Evolutionary conservation across 768 basidiomycete species (phyloP).

Genomic region (Strobilomyces confusus): DNA sequence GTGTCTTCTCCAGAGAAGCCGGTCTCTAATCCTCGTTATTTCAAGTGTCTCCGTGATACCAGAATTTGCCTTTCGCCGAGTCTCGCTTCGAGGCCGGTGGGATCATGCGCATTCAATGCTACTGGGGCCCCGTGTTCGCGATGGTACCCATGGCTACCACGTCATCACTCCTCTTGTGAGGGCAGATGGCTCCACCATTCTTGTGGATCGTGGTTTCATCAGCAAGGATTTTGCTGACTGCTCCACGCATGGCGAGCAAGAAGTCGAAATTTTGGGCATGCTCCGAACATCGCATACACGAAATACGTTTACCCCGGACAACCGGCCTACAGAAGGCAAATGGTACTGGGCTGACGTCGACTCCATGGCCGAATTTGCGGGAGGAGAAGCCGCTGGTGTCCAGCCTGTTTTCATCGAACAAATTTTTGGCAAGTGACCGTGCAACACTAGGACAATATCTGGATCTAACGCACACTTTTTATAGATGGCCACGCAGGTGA

Average conservation of each 20-base stretch:
- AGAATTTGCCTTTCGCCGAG: conserved; percentile 87
- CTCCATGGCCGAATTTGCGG: conserved; percentile 73
- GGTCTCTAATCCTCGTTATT: conserved; percentile 18
- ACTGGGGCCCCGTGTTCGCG: conserved; percentile 81
- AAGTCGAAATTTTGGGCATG: conserved; percentile 82
- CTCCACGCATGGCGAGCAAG: conserved; percentile 37
- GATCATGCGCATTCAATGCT: conserved; percentile 75
- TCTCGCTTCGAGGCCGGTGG: conserved; percentile 74
- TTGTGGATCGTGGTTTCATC: conserved; percentile 93
- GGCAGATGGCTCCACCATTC: conserved; percentile 73
- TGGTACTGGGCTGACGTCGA: conserved; percentile 94
- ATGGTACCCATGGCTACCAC: conserved; percentile 84
- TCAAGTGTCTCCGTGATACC: conserved; percentile 69
- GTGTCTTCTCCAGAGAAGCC: conserved; percentile 14
- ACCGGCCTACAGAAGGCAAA: conserved; percentile 68
- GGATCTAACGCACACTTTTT: conserved; percentile 8
- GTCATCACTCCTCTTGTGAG: conserved; percentile 85
- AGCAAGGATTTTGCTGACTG: conserved; percentile 48
- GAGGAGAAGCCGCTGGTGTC: conserved; percentile 65
- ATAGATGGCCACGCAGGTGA: conserved; percentile 85
- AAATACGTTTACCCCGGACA: conserved; percentile 86
- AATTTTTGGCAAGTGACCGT: conserved; percentile 68
- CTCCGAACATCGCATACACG: conserved; percentile 70
- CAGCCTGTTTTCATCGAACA: conserved; percentile 91
- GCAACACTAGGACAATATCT: not conserved